Evolutionary conservation across 371 early-diverging fungal genomes (phyloP), one percentile per base, ranked within the genome.

Genomic region (Sporodiniella umbellata): DNA sequence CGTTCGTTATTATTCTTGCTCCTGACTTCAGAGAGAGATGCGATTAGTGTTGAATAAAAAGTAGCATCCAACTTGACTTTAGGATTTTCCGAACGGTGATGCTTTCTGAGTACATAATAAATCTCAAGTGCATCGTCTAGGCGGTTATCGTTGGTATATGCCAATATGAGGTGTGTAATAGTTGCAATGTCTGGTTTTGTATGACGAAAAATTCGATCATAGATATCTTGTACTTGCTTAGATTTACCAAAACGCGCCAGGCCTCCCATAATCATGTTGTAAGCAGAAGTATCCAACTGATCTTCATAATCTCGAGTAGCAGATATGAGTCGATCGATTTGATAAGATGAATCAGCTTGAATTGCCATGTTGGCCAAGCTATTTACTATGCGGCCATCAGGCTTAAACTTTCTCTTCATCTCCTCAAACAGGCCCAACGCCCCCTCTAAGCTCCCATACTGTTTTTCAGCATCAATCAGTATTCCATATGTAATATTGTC

Each of bases 401-500:
- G 75, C 15, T 42, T 25, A 3, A 76, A 56, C 0, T 28, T 42
- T 22, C 33, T 25, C 4, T 51, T 51, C 71, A 80, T 69, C 5
- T 81, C 67, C 5, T 69, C 38, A 23, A 72, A 77, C 6, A 72
- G 44, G 15, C 45, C 30, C 1, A 70, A 24, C 1, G 78, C 75
- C 2, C 46, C 56, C 4, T 65, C 66, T 3, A 68, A 15, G 42
- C 68, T 66, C 6, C 70, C 70, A 8, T 33, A 14, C 7, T 43
- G 62, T 0, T 58, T 52, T 38, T 79, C 66, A 1, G 70, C 76
- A 28, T 75, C 61, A 23, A 85, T 74, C 12, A 81, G 43, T 6
- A 70, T 80, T 17, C 77, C 80, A 54, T 70, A 83, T 0, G 85
- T 85, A 14, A 77, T 54, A 0, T 64, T 49, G 35, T 80, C 78